Evolutionary conservation across 768 basidiomycete genomes (phyloP).

Genomic region (Panus rudis): DNA sequence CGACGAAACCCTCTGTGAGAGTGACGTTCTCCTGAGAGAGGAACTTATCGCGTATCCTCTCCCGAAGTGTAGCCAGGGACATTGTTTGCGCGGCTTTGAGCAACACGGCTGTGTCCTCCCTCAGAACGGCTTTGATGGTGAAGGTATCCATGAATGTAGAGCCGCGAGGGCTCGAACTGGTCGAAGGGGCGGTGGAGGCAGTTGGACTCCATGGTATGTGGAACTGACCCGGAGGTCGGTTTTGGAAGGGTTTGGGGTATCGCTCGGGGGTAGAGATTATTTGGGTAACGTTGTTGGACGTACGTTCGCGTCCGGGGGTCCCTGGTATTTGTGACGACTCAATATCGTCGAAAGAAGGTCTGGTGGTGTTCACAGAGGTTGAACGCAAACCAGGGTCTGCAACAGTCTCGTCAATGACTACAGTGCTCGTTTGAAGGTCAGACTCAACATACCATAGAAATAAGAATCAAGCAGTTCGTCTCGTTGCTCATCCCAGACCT

Average conservation of each 20-base stretch:
- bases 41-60: constrained; percentile 59
- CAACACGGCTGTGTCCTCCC: constrained; percentile 54
- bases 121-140: constrained; percentile 60
- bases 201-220: constrained; percentile 22
- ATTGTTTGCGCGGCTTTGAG: constrained; percentile 45
- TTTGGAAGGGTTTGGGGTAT: constrained; percentile 24
- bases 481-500: constrained; percentile 22
- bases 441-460: constrained; percentile 28
- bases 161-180: constrained; percentile 21
- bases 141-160: constrained; percentile 25
- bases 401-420: too few species aligned
- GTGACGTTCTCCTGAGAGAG: constrained; percentile 50
- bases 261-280: constrained; percentile 21
- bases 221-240: constrained; percentile 22
- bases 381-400: constrained; percentile 16
- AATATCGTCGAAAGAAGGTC: constrained; percentile 7
- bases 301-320: constrained; percentile 4
- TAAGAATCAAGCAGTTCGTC: constrained; percentile 35
- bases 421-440: not conserved
- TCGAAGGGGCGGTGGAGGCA: constrained; percentile 24
- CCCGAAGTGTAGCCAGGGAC: constrained; percentile 46
- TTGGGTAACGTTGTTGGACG: constrained; percentile 13
- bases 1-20: constrained; percentile 42
- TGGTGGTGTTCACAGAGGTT: too few species aligned
- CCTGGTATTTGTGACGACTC: constrained; percentile 4